phyloP scores from a whole-genome alignment of 164 flowering plant species.

The Magnolia changhungtana region DNA sequence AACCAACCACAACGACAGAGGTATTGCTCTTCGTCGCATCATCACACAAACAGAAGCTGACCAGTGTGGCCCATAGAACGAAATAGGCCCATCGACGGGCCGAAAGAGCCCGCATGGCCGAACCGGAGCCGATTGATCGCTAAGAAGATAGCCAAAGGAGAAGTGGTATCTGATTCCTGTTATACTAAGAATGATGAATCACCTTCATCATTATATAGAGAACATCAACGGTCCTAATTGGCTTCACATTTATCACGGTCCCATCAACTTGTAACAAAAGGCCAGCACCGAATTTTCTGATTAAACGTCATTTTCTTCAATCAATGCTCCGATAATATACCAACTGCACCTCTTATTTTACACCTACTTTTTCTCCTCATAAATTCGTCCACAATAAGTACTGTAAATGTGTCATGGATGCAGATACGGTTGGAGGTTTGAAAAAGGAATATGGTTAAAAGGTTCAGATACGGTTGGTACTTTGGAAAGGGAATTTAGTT shows the following conservation, averaged over 20 bases:
- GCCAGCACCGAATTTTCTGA: slow-evolving; percentile 7
- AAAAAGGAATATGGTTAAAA: too few species aligned
- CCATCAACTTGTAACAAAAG: slow-evolving; percentile 13
- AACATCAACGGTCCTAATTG: slow-evolving; percentile 16
- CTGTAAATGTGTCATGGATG: too few species aligned
- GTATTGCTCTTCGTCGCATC: slow-evolving; percentile 7
- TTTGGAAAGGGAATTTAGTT: too few species aligned
- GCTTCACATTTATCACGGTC: slow-evolving; percentile 43
- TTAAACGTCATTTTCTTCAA: slow-evolving; percentile 24
- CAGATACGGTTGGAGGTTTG: too few species aligned
- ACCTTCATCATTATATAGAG: background rate
- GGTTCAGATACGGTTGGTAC: too few species aligned
- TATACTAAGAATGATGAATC: slow-evolving; percentile 26
- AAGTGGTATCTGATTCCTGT: slow-evolving; percentile 11
- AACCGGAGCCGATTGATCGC: background rate
- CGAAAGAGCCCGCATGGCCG: slow-evolving; percentile 1
- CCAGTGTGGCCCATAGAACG: slow-evolving; percentile 33
- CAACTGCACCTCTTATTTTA: slow-evolving; percentile 29
- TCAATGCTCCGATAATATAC: slow-evolving; percentile 36
- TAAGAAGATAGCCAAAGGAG: background rate
- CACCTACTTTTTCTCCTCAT: background rate
- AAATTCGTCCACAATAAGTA: background rate
- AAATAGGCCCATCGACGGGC: slow-evolving; percentile 23
- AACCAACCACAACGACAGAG: slow-evolving; percentile 60
- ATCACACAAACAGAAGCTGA: slow-evolving; percentile 32